phyloP scores from a whole-genome alignment of 768 basidiomycete genomes.

The Pulveroboletus sp. region DNA sequence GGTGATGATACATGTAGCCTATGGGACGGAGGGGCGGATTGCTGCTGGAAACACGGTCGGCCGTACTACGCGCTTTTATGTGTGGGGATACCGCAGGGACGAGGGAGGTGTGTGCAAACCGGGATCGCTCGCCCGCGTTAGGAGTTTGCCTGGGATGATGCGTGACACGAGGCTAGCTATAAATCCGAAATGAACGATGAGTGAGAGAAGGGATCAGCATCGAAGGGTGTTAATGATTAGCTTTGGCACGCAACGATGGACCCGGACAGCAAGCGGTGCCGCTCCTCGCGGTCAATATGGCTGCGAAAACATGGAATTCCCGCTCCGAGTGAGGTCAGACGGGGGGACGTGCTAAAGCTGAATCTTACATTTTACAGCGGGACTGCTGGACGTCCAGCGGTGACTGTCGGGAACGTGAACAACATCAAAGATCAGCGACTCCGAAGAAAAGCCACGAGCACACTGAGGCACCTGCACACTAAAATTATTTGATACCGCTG shows the following conservation, averaged over 20 bases:
- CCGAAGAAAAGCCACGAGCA: constrained; percentile 7
- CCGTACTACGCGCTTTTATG: constrained; percentile 30
- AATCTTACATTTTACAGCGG: constrained; percentile 22
- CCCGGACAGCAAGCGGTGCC: constrained; percentile 27
- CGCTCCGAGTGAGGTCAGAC: background rate
- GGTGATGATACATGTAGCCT: constrained; percentile 53
- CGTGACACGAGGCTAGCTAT: constrained; percentile 35
- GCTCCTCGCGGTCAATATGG: constrained; percentile 23
- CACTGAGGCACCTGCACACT: constrained; percentile 8
- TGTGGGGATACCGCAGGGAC: constrained; percentile 27
- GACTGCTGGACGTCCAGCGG: constrained; percentile 12
- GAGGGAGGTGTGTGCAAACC: constrained; percentile 24
- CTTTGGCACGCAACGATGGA: constrained; percentile 27
- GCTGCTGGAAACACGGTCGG: constrained; percentile 17
- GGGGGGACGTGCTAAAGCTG: constrained; percentile 1
- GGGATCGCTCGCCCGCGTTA: constrained; percentile 29
- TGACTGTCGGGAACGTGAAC: constrained; percentile 16
- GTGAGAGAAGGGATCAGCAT: constrained; percentile 35
- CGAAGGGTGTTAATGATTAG: constrained; percentile 33
- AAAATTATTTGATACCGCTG: constrained; percentile 29
- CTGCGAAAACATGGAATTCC: constrained; percentile 10
- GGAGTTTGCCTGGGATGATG: constrained; percentile 25
- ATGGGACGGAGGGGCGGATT: constrained; percentile 45
- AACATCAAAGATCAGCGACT: constrained; percentile 26
- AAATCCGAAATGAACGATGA: constrained; percentile 35